These are phyloP conservation scores for Populus deltoides DNA, from an alignment of 345 rosid genomes.

Conservation along the genomic window DNA sequence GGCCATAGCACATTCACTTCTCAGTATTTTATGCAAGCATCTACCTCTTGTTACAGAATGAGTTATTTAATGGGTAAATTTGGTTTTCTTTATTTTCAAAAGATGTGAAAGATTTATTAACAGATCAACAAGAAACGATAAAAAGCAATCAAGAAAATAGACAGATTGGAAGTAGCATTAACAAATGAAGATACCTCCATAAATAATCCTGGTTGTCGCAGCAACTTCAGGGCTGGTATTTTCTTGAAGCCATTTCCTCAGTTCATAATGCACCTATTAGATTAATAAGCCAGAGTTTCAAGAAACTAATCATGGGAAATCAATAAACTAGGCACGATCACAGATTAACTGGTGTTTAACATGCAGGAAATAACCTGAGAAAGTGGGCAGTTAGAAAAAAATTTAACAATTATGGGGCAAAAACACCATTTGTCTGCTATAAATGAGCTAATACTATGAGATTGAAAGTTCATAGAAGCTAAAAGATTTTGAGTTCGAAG, in stretches of 20 bases:
- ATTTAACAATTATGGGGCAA: background rate
- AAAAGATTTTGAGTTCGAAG: background rate
- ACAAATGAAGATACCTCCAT: constrained; percentile 62
- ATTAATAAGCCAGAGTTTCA: background rate
- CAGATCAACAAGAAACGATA: background rate
- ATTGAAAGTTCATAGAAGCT: background rate
- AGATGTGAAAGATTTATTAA: background rate
- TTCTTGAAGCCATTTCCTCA: constrained; percentile 81
- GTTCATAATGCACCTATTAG: constrained; percentile 66
- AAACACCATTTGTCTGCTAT: background rate
- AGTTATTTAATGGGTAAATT: background rate
- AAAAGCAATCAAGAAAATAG: background rate
- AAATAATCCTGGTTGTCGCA: constrained; percentile 70
- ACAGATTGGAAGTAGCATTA: background rate
- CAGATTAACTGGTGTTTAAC: background rate
- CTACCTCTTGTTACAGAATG: background rate
- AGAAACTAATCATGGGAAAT: background rate
- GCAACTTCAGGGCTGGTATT: constrained; percentile 69
- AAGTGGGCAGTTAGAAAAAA: background rate
- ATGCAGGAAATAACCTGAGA: background rate
- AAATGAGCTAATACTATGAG: background rate
- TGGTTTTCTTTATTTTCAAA: background rate
- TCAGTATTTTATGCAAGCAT: background rate
- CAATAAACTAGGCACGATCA: background rate
- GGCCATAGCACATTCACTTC: background rate